Base-by-base conservation (phyloP, 352 stramenopile genomes). In the Pythium aphanidermatum region DNA sequence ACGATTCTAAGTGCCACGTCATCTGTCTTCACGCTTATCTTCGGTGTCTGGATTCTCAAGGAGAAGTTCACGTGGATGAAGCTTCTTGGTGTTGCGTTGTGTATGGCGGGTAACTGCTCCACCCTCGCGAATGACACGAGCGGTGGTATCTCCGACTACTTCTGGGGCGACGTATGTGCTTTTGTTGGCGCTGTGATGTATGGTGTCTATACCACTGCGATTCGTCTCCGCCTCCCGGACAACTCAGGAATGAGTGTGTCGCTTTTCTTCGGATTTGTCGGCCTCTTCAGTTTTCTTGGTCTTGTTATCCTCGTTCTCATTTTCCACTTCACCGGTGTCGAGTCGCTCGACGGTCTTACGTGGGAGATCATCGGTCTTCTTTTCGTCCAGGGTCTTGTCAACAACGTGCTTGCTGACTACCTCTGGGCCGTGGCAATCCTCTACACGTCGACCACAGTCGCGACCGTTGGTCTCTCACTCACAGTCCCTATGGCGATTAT, bases 341-440 rank as follows among this genome's bases (percentile, higher is more conserved):
- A 89, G 58, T 80, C 68, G 11, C 68, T 93, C 2, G 44, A 59
- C 34, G 60, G 66, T 6, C 51, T 92, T 13, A 77, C 63, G n/a
- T 50, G 75, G 26, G 68, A 92, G 31, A 90, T 97, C 49, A 35
- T 93, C 11, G 76, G 75, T 21, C 63, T 96, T 32, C 70, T 98
- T 16, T 59, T 83, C 8, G 42, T 94, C 1, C 96, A 97, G 55
- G 91, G 90, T 13, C 62, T 98, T 0, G 81, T 98, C 20, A 84
- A 98, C 65, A 98, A 97, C 66, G 92, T 98, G 13, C 60, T 98
- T 10, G 90, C 84, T 13, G 93, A 98, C 60, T 98, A 97, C 51
- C 69, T 98, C 11, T 99, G 93, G 93, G 94, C 94, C 4, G 67
- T 87, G 24, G 79, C 94, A 4, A 90, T 99, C 21, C 60, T 98